Evolutionary conservation across 2,329 filamentous ascomycete species (phyloP), one percentile per base, ranked within the genome.

Genomic region (Monosporascus ibericus): DNA sequence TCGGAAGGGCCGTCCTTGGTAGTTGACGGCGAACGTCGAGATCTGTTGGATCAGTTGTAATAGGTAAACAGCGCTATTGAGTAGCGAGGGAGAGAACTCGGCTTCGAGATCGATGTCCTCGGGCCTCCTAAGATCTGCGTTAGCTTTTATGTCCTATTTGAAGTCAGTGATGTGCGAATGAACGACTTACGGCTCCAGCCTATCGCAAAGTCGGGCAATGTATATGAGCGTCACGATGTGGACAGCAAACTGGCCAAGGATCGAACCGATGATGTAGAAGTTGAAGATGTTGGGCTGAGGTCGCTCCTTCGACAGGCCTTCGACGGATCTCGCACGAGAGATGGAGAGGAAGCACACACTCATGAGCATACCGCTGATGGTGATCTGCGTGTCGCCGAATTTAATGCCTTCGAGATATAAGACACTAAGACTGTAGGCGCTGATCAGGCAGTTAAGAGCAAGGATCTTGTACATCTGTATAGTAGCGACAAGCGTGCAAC

Each of bases 391-490:
- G 68, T 99, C 94, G 52, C 94, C 92, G 68, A 99, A 99, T 76
- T 99, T 99, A 79, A 99, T 99, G 58, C 94, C 94, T 65, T 97
- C 92, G 1, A 99, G 82, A 67, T 99, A 99, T 53, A 99, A 79
- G 18, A 99, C 94, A 70, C 89, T 95, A 67, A 99, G 74, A 71
- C 90, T 96, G 82, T 99, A 99, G 38, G 94, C 94, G 62, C 90
- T 96, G 68, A 99, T 99, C 62, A 99, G 78, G 69, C 94, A 99
- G 78, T 99, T 99, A 54, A 99, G 77, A 7, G 94, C 94, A 49
- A 99, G 82, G 63, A 99, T 99, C 81, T 96, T 99, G 84, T 99
- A 99, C 92, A 99, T 99, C 77, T 99, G 94, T 59, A 99, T 97
- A 0, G 94, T 99, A 34, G 94, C 94, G 51, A 99, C 94, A 20